These are phyloP conservation scores for Wickerhamomyces xylosicus DNA, from an alignment of 805 yeast genomes.

Conservation along the genomic window DNA sequence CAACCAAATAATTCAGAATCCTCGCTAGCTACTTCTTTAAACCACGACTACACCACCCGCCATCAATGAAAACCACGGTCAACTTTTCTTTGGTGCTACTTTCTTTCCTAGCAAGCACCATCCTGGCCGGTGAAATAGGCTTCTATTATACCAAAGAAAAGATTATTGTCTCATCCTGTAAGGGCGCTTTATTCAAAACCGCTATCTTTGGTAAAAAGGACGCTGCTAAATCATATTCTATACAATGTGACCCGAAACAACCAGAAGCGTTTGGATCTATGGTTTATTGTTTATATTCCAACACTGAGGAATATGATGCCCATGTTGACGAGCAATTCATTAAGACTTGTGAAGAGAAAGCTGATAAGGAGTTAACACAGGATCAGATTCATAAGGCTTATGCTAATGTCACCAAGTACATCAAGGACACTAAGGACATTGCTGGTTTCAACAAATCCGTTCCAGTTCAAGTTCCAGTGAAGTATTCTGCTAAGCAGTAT, in stretches of 20 bases:
- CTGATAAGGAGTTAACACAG: slow-evolving; percentile 20
- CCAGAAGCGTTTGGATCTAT: slow-evolving; percentile 22
- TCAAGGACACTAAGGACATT: slow-evolving; percentile 23
- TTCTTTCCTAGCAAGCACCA: too few relatives aligned
- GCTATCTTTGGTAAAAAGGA: slow-evolving; percentile 18
- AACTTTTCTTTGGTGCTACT: too few relatives aligned
- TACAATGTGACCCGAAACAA: slow-evolving; percentile 17
- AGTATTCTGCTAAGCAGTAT: slow-evolving; percentile 19
- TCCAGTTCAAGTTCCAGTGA: slow-evolving; percentile 27
- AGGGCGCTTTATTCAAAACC: slow-evolving; percentile 13
- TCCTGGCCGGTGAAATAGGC: too few relatives aligned
- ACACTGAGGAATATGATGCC: slow-evolving; percentile 5
- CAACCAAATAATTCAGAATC: too few relatives aligned
- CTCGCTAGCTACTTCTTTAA: too few relatives aligned
- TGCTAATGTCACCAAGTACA: slow-evolving; percentile 33
- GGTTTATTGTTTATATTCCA: slow-evolving; percentile 19
- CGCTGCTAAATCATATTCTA: slow-evolving; percentile 6
- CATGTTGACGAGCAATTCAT: slow-evolving; percentile 17
- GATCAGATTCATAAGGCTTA: slow-evolving; percentile 26
- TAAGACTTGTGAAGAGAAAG: slow-evolving; percentile 18
- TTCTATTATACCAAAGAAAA: too few relatives aligned
- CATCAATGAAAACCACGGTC: too few relatives aligned
- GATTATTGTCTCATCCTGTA: slow-evolving; percentile 17
- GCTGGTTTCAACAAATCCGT: slow-evolving; percentile 26
- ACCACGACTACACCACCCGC: too few relatives aligned